phyloP scores from a whole-genome alignment of 2,329 filamentous ascomycete genomes.

The Aureobasidium uvarum region DNA sequence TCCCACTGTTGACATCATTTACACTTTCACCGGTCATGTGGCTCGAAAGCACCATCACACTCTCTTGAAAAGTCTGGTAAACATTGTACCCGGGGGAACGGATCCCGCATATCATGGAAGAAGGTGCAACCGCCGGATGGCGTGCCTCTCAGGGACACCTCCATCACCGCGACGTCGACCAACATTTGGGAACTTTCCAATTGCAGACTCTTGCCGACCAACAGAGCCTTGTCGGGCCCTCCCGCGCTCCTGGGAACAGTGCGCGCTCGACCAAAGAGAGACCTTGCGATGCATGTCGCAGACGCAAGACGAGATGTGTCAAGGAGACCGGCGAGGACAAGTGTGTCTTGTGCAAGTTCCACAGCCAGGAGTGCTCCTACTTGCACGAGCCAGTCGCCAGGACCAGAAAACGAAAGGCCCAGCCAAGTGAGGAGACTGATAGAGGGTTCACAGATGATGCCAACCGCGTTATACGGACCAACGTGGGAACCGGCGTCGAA shows the following conservation, averaged over 20 bases:
- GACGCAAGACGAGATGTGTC: slow-evolving; percentile 34
- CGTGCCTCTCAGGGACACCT: neutral
- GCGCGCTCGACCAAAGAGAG: slow-evolving; percentile 24
- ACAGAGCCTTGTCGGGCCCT: neutral
- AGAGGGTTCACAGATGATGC: slow-evolving; percentile 19
- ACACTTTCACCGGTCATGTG: neutral
- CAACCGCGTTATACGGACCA: neutral
- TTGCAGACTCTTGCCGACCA: neutral
- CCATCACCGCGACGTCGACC: neutral
- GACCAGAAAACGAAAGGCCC: slow-evolving; percentile 24
- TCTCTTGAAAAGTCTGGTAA: slow-evolving; percentile 3
- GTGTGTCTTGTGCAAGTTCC: slow-evolving; percentile 54
- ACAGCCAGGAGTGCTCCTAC: slow-evolving; percentile 75
- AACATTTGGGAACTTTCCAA: neutral
- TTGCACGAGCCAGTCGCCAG: slow-evolving; percentile 47
- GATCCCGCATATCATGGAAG: slow-evolving; percentile 1
- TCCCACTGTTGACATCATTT: slow-evolving; percentile 5
- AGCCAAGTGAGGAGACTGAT: slow-evolving; percentile 6
- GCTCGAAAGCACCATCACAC: neutral
- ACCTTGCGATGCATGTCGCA: slow-evolving; percentile 30
- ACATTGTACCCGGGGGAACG: neutral
- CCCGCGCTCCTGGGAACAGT: neutral
- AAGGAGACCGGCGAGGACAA: slow-evolving; percentile 32
- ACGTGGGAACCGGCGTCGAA: slow-evolving; percentile 51
- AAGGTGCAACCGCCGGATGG: neutral